Base-by-base conservation (phyloP, 768 basidiomycete genomes). In the Leccinum subgranulosum region DNA sequence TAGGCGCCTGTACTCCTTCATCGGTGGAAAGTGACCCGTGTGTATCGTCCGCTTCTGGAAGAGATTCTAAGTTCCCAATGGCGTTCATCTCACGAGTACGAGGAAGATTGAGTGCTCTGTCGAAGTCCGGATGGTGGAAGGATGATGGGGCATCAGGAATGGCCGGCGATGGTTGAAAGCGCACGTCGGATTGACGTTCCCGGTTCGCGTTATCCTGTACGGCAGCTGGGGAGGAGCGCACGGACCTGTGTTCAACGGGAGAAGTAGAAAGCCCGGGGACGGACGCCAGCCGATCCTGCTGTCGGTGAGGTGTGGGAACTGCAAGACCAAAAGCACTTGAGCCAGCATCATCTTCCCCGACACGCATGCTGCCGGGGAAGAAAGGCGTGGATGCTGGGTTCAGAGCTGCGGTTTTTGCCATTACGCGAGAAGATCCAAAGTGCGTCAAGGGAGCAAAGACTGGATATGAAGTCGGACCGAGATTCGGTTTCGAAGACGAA, bases 321-420 rank as follows among this genome's bases (percentile, higher is more conserved):
- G 73, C 71, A 64, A 82, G 81, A 54, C 74, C 74, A 46, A 81
- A 70, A 58, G 74, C 75, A 65, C 69, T 73, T 50, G 71, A 68
- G 49, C 55, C 45, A 11, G 74, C 76, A 54, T 86, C 85, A 57
- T 86, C 84, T 56, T 85, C 85, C 65, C 68, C 76, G 63, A 77
- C 67, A 61, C 84, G 84, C 64, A 83, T 69, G 54, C 56, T 66
- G 54, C 87, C 87, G 60, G 90, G 90, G 71, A 90, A 90, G 81
- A 92, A 92, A 51, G 90, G 90, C 70, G 85, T 85, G 57, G 90
- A 92, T 60, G 88, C 80, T 62, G 90, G 89, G 73, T 92, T 91
- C 65, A 92, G 77, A 58, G 87, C 80, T 66, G 83, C 86, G 66
- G 84, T 88, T 80, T 84, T 85, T 60, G 87, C 85, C 86, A 90